A percentile compares a stretch with the other conserved stretches of the same genome.
These are phyloP conservation scores for Candida nonsorbophila DNA, from an alignment of 805 yeast genomes.

Conservation along the genomic window DNA sequence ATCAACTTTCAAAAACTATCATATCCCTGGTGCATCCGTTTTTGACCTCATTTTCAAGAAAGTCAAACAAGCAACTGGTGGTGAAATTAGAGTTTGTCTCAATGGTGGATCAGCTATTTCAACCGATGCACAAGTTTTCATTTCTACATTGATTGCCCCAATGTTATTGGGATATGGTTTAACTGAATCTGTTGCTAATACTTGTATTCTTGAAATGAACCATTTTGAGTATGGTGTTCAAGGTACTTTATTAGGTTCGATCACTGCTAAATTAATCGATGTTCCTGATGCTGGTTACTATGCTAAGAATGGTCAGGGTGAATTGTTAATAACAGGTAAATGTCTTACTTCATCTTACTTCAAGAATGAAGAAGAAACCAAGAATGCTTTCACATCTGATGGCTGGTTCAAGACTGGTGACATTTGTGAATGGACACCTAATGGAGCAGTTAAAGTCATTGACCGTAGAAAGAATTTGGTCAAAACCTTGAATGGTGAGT, in stretches of 20 bases:
- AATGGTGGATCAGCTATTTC: conserved; percentile 95
- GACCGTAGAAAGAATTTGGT: conserved; percentile 96
- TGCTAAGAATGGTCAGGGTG: conserved; percentile 92
- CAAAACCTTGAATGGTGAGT: conserved; percentile 95
- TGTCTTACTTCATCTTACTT: conserved; percentile 74
- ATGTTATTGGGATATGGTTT: conserved; percentile 93
- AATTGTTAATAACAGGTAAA: conserved; percentile 73
- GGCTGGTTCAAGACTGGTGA: conserved; percentile 98
- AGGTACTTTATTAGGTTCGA: conserved; percentile 78
- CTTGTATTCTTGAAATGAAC: conserved; percentile 60
- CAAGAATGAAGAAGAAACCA: conserved; percentile 78
- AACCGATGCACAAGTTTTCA: conserved; percentile 73
- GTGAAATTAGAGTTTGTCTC: conserved; percentile 63
- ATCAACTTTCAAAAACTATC: conserved; percentile 52
- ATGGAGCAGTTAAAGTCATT: conserved; percentile 76
- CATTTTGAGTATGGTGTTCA: conserved; percentile 69
- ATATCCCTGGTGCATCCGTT: conserved; percentile 67
- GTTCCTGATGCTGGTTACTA: conserved; percentile 87
- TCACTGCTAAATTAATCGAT: conserved; percentile 85
- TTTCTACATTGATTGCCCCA: conserved; percentile 72
- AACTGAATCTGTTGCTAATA: conserved; percentile 93
- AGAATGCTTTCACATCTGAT: conserved; percentile 65
- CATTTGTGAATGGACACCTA: conserved; percentile 85
- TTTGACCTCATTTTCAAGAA: conserved; percentile 82
- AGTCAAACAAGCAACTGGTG: conserved; percentile 93